Percentiles rank a stretch among this genome's conserved stretches.
Evolutionary conservation across 2,329 filamentous ascomycete species (phyloP).

Genomic region (Trichophyton verrucosum): DNA sequence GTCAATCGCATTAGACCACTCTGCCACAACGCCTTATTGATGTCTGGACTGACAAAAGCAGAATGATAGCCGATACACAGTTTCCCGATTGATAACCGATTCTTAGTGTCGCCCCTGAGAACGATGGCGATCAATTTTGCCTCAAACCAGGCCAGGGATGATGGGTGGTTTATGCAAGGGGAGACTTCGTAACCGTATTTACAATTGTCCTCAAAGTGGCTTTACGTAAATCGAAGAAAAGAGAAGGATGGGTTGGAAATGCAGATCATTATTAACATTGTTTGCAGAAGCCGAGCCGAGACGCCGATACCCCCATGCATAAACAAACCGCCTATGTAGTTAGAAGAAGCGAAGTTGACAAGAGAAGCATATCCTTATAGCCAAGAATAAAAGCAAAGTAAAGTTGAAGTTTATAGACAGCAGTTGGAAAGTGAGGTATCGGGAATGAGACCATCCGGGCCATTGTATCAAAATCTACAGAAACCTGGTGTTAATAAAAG

Average conservation of each 20-base stretch:
- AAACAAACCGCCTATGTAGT: background rate
- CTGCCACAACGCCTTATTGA: conserved; percentile 7
- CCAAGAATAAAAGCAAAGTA: background rate
- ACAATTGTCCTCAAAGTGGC: background rate
- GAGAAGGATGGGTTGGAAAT: background rate
- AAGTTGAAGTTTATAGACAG: no score
- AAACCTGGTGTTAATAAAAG: background rate
- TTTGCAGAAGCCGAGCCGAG: background rate
- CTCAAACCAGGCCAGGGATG: background rate
- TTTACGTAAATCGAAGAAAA: background rate
- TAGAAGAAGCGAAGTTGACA: background rate
- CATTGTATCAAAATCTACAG: background rate
- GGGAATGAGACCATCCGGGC: no score
- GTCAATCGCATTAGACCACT: conserved; percentile 8
- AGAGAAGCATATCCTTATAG: background rate
- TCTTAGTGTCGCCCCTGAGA: no score
- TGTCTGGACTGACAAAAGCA: background rate
- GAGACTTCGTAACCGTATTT: background rate
- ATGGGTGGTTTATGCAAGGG: background rate
- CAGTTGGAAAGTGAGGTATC: no score
- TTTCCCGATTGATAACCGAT: background rate
- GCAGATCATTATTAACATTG: background rate
- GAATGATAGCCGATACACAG: background rate
- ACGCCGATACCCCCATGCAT: background rate
- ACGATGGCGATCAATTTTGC: background rate